phyloP scores from a whole-genome alignment of 2,329 filamentous ascomycete species.

The Aspergillus awamori region DNA sequence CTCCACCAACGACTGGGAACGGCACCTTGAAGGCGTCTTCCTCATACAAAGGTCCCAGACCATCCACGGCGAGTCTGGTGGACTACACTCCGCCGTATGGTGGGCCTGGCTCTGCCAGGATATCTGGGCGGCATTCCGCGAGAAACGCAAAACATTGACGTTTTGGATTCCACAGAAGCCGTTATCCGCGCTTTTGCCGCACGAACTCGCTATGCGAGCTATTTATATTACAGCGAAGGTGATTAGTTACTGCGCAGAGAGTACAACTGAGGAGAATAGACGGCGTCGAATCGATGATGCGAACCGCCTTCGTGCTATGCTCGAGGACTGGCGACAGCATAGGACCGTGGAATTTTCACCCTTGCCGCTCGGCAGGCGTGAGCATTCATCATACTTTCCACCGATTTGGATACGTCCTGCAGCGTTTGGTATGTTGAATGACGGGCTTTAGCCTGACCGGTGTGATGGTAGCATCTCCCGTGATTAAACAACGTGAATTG shows the following conservation, averaged over 20 bases:
- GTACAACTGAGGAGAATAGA: conserved; percentile 14
- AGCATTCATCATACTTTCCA: conserved; percentile 15
- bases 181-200: not conserved
- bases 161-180: not conserved
- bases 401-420: conserved; percentile 31
- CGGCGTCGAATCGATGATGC: conserved; percentile 20
- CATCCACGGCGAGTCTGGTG: conserved; percentile 61
- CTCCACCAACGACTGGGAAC: conserved; percentile 60
- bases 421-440: conserved; percentile 22
- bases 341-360: conserved; percentile 31
- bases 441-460: too few relatives aligned
- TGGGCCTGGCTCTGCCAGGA: conserved; percentile 69
- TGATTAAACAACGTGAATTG: not conserved
- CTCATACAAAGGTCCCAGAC: conserved; percentile 67
- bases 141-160: conserved; percentile 29
- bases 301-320: conserved; percentile 19
- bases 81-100: conserved; percentile 62
- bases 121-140: conserved; percentile 65
- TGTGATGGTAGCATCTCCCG: not conserved
- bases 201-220: conserved; percentile 12
- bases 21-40: conserved; percentile 66
- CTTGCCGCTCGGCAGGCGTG: conserved; percentile 17
- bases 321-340: conserved; percentile 31
- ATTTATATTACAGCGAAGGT: conserved; percentile 29
- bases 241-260: conserved; percentile 26